Evolutionary conservation across 768 basidiomycete species (phyloP), one percentile per base, ranked within the genome.

Genomic region (Kwoniella shandongensis): DNA sequence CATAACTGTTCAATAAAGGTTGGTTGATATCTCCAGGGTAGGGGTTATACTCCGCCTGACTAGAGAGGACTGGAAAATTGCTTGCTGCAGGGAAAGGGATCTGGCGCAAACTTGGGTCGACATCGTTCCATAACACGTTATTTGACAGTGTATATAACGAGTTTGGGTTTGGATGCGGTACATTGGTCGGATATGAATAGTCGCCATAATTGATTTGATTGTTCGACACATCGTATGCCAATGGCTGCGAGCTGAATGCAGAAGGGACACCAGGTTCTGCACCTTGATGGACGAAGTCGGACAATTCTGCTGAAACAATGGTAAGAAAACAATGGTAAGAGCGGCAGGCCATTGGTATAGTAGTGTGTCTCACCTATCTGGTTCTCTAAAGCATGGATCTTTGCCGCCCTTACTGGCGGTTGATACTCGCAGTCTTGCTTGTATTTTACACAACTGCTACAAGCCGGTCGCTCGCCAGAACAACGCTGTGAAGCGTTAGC

Each of bases 401-500:
- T 59, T 25, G 26, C 30, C 11, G 23, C 53, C 22, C 63, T 49
- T 17, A 38, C 42, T 8, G 54, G 57, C 11, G 52, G 62, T 15
- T 44, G 42, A 46, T 73, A 73, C 42, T 67, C 71, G 60, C 71
- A 73, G 23, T 45, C 47, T 51, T 68, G 60, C 42, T 61, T 67
- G 50, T 62, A 69, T 40, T 66, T 67, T 10, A 65, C 39, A 50
- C 71, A 73, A 40, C 57, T 67, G 8, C 59, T 46, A 54, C 71
- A 73, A 4, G 38, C 30, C 11, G 71, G 71, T 36, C 55, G 29
- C 27, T 61, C 67, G 1, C 63, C 71, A 13, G 66, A 63, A 51
- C 71, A 73, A 10, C 64, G 56, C 68, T 70, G 20, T 30, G 27
- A 4, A 23, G 5, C n/a, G 11, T 57, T 35, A 45, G 55, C 32